phyloP scores from a whole-genome alignment of 495 filamentous ascomycete species.

The Neurospora sp. region DNA sequence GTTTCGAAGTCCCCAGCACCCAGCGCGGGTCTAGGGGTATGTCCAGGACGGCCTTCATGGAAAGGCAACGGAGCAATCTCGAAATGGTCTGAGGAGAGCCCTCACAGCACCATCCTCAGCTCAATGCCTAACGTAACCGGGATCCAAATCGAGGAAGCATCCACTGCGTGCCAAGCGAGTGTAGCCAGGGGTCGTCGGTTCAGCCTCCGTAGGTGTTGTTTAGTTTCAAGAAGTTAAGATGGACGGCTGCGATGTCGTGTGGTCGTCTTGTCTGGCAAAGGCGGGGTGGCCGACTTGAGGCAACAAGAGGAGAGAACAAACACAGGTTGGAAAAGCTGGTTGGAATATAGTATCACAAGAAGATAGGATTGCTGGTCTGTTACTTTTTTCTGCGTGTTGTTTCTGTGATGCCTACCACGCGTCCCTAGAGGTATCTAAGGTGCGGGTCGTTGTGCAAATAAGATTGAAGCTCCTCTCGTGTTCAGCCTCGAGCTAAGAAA shows the following conservation, averaged over 20 bases:
- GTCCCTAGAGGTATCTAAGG: background rate
- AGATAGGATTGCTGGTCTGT: background rate
- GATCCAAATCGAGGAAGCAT: background rate
- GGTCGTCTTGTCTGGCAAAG: background rate
- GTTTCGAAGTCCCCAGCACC: conserved; percentile 12
- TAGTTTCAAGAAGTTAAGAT: background rate
- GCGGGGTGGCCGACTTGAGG: background rate
- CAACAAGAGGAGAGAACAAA: background rate
- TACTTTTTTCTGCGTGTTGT: background rate
- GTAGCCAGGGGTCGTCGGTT: background rate
- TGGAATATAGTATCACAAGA: background rate
- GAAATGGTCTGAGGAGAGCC: background rate
- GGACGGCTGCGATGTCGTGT: background rate
- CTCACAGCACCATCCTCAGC: background rate
- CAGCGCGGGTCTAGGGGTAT: conserved; percentile 19
- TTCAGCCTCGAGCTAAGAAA: background rate
- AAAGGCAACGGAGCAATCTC: conserved; percentile 2
- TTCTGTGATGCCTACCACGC: background rate
- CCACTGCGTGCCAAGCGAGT: background rate
- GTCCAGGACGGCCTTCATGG: conserved; percentile 13
- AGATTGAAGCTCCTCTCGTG: background rate
- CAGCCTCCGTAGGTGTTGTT: background rate
- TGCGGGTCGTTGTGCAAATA: background rate
- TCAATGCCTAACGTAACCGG: background rate
- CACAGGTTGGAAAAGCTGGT: background rate